phyloP scores from a whole-genome alignment of 139 green algal genomes.

The Chlamydomonas asymmetrica region DNA sequence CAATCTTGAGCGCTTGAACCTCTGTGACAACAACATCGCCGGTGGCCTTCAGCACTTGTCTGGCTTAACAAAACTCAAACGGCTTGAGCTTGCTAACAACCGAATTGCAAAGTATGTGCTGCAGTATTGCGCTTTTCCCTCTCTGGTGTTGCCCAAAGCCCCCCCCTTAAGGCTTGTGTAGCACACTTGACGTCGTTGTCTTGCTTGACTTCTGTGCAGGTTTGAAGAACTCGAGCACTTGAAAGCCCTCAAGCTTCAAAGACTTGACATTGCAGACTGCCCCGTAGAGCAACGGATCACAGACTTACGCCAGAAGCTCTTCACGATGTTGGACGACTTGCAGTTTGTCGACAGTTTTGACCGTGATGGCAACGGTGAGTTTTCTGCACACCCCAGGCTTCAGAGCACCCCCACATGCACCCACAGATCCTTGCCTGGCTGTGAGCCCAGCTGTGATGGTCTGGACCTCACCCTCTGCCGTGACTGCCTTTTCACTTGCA shows the following conservation, averaged over 20 bases:
- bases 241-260: constrained; percentile 8
- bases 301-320: not conserved
- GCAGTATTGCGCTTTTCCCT: too few species aligned
- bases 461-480: too few species aligned
- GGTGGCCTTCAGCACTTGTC: constrained; percentile 22
- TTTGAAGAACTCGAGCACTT: constrained; percentile 10
- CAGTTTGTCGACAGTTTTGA: constrained; percentile 20
- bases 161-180: too few species aligned
- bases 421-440: not conserved
- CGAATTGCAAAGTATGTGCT: too few species aligned
- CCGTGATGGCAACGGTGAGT: constrained; percentile 18
- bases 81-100: constrained; percentile 27
- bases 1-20: constrained; percentile 9
- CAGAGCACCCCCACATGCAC: not conserved
- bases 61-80: constrained; percentile 3
- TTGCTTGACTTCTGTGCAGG: too few species aligned
- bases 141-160: too few species aligned
- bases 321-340: constrained; percentile 30
- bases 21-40: constrained; percentile 23
- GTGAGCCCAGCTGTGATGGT: not conserved
- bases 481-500: not conserved
- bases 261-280: constrained; percentile 8
- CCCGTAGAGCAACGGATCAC: not conserved
- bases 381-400: not conserved
- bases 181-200: too few species aligned